These are phyloP conservation scores for Pythium vanterpoolii DNA, from an alignment of 352 stramenopile species.

Conservation along the genomic window DNA sequence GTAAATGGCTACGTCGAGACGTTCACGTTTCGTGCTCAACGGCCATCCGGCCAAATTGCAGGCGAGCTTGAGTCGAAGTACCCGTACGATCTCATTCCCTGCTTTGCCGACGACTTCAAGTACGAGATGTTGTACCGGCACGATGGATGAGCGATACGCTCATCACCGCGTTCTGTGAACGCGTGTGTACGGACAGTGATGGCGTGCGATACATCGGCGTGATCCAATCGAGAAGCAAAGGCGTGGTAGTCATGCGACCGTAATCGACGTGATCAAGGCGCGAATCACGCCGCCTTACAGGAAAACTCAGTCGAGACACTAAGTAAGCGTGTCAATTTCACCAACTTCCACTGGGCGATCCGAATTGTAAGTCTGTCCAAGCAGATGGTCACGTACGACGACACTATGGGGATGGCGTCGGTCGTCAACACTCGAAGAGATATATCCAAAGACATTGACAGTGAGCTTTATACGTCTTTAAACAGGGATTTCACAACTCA, in stretches of 20 bases:
- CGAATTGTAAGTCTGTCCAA: background rate
- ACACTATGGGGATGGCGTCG: background rate
- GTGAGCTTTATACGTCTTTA: background rate
- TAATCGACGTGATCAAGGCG: background rate
- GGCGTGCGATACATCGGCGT: background rate
- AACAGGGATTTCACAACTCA: background rate
- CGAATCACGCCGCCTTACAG: background rate
- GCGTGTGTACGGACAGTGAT: background rate
- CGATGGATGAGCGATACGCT: conserved; percentile 1
- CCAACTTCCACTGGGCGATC: conserved; percentile 6
- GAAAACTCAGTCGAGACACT: background rate
- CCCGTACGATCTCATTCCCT: background rate
- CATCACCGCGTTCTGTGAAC: conserved; percentile 1
- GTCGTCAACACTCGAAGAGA: background rate
- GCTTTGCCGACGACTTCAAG: background rate
- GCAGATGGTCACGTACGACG: background rate
- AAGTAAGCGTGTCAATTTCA: conserved; percentile 2
- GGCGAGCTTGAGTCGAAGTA: conserved; percentile 3
- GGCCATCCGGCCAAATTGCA: background rate
- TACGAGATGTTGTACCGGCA: background rate
- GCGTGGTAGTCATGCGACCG: too few relatives aligned
- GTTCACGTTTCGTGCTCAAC: background rate
- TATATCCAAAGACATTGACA: background rate
- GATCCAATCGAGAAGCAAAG: background rate
- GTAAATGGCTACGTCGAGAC: background rate